phyloP scores from a whole-genome alignment of 495 filamentous ascomycete species.

The Oleoguttula mirabilis region DNA sequence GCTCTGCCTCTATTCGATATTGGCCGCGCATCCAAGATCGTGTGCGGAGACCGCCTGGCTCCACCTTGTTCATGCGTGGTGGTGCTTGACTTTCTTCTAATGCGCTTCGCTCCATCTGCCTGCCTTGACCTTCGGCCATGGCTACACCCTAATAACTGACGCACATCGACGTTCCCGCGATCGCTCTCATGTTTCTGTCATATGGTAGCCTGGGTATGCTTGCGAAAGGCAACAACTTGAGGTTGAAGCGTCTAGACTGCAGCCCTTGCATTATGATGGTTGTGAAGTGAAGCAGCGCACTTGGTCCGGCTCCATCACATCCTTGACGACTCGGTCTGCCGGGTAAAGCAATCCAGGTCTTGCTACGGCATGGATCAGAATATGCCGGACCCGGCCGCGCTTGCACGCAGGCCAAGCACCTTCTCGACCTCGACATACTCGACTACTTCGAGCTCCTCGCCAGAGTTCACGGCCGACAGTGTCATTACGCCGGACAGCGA shows the following conservation, averaged over 20 bases:
- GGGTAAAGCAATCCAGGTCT: background rate
- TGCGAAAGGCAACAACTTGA: slow-evolving; percentile 2
- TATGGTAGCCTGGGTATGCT: slow-evolving; percentile 9
- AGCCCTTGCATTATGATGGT: slow-evolving; percentile 15
- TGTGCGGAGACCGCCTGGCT: background rate
- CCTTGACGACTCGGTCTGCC: too few relatives aligned
- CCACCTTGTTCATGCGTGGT: background rate
- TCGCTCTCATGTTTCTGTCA: slow-evolving; percentile 15
- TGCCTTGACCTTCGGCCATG: too few relatives aligned
- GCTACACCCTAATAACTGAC: too few relatives aligned
- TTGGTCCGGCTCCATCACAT: too few relatives aligned
- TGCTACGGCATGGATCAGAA: background rate
- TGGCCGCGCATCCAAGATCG: too few relatives aligned
- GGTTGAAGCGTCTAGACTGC: slow-evolving; percentile 1
- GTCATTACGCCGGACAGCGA: slow-evolving; percentile 20
- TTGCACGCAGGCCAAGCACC: slow-evolving; percentile 10
- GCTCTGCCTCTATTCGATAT: too few relatives aligned
- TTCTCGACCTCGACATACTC: slow-evolving; percentile 27
- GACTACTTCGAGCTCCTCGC: slow-evolving; percentile 28
- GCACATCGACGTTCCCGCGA: too few relatives aligned
- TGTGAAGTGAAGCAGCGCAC: slow-evolving; percentile 15
- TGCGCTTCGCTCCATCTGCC: background rate
- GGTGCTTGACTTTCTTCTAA: background rate
- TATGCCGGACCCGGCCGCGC: slow-evolving; percentile 4
- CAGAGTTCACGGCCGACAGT: slow-evolving; percentile 11